Percentiles rank a stretch among this genome's conserved stretches.
Evolutionary conservation across 495 filamentous ascomycete species (phyloP).

Genomic region (Aspergillus heteromorphus): DNA sequence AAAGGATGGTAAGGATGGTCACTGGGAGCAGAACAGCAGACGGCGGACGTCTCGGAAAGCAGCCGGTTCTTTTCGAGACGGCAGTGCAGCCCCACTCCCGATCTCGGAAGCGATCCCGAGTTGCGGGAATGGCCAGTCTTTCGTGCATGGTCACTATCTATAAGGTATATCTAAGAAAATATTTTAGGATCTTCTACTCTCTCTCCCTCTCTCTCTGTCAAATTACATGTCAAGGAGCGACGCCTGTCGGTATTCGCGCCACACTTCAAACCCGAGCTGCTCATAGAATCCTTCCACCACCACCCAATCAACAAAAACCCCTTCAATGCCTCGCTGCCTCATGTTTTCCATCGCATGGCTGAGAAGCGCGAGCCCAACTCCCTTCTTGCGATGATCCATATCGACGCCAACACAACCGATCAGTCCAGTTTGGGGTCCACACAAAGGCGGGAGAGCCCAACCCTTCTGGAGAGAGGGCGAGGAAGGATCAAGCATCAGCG

Average conservation of each 20-base stretch:
- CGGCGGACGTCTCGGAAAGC: background rate
- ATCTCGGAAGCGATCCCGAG: background rate
- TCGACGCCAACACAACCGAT: slow-evolving; percentile 50
- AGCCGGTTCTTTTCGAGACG: background rate
- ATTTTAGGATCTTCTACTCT: too few species aligned
- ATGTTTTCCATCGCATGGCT: slow-evolving; percentile 46
- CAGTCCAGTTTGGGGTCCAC: slow-evolving; percentile 41
- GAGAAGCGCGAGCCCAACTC: slow-evolving; percentile 43
- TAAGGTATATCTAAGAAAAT: too few species aligned
- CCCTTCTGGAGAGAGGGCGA: slow-evolving; percentile 24
- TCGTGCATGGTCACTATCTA: background rate
- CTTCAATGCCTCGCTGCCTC: slow-evolving; percentile 41
- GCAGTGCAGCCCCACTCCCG: background rate
- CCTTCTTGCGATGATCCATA: slow-evolving; percentile 29
- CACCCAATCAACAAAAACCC: slow-evolving; percentile 49
- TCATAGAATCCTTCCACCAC: slow-evolving; percentile 47
- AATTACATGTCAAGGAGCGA: background rate
- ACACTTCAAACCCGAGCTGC: slow-evolving; percentile 39
- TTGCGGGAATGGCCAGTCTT: background rate
- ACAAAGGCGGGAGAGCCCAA: slow-evolving; percentile 44
- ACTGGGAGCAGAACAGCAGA: background rate
- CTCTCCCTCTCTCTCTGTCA: too few species aligned
- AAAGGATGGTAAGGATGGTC: background rate
- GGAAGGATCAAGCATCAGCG: slow-evolving; percentile 39
- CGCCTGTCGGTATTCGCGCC: slow-evolving; percentile 37